phyloP scores from a whole-genome alignment of 495 filamentous ascomycete species.

The Niebla homalea region DNA sequence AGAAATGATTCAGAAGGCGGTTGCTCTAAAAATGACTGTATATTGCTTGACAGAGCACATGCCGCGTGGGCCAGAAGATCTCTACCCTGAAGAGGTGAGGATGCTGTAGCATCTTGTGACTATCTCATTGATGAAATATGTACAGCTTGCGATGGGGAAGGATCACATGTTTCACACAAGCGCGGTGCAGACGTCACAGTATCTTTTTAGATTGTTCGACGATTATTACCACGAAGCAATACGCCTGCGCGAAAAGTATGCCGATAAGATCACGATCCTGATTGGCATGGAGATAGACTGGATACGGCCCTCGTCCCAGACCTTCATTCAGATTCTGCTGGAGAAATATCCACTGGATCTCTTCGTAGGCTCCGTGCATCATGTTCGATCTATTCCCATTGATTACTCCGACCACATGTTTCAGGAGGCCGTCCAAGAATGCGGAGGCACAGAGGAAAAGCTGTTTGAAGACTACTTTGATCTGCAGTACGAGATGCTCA shows the following conservation, averaged over 20 bases:
- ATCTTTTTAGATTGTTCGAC: conserved; percentile 44
- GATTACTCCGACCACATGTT: conserved; percentile 69
- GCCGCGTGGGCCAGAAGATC: conserved; percentile 62
- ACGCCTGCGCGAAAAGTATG: conserved; percentile 58
- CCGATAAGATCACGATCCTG: conserved; percentile 58
- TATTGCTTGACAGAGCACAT: conserved; percentile 97
- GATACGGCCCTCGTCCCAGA: conserved; percentile 55
- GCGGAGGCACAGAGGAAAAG: conserved; percentile 52
- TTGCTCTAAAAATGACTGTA: conserved; percentile 60
- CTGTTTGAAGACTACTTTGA: conserved; percentile 79
- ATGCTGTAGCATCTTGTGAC: not conserved
- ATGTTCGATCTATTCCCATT: conserved; percentile 73
- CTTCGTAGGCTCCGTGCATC: conserved; percentile 85
- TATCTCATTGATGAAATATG: not conserved
- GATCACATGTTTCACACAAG: not conserved
- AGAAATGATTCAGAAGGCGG: conserved; percentile 67
- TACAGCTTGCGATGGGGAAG: not conserved
- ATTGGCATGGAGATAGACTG: conserved; percentile 91
- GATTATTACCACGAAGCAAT: conserved; percentile 58
- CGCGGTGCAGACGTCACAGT: conserved; percentile 20
- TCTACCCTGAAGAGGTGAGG: conserved; percentile 86
- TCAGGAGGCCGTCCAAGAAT: conserved; percentile 39
- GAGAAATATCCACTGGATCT: conserved; percentile 57
- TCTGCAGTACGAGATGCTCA: conserved; percentile 68
- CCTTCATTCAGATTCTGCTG: conserved; percentile 45